Conservation (phyloP, 768 basidiomycete genomes). For the Lactifluus piperatus region DNA sequence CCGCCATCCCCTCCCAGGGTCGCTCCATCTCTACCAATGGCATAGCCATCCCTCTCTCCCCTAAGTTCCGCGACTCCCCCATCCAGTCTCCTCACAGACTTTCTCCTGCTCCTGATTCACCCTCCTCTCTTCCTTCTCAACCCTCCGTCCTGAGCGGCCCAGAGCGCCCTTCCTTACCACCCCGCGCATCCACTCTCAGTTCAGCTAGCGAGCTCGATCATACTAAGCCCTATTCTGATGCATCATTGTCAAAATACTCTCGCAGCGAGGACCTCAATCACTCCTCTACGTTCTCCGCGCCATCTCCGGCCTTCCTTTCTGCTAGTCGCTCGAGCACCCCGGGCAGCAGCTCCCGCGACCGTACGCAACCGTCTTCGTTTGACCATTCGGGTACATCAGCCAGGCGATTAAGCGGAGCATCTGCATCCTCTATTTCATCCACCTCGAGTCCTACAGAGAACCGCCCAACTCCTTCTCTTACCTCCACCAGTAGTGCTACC, state of each 20-base stretch:
- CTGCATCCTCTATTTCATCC: slow-evolving; percentile 49
- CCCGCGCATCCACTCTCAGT: slow-evolving; percentile 56
- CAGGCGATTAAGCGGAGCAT: slow-evolving; percentile 37
- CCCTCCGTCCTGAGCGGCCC: slow-evolving; percentile 21
- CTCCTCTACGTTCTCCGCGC: slow-evolving; percentile 23
- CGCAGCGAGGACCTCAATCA: slow-evolving; percentile 72
- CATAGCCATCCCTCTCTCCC: slow-evolving; percentile 8
- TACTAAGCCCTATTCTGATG: slow-evolving; percentile 28
- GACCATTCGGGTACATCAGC: slow-evolving; percentile 42
- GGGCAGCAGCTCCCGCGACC: slow-evolving; percentile 35
- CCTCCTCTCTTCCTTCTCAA: slow-evolving; percentile 8
- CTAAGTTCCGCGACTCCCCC: slow-evolving; percentile 5
- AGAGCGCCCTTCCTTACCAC: slow-evolving; percentile 48
- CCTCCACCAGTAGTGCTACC: slow-evolving; percentile 49
- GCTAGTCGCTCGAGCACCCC: slow-evolving; percentile 56
- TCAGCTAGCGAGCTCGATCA: slow-evolving; percentile 46
- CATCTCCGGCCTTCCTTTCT: slow-evolving; percentile 35
- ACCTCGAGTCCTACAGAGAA: slow-evolving; percentile 40
- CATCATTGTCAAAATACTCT: slow-evolving; percentile 34
- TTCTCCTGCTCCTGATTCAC: not conserved
- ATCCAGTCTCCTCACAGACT: slow-evolving; percentile 10
- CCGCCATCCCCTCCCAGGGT: slow-evolving; percentile 1
- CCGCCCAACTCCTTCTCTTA: slow-evolving; percentile 35
- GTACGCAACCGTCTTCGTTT: slow-evolving; percentile 44
- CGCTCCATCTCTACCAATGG: not conserved